Evolutionary conservation across 139 green algal genomes (phyloP).

Genomic region (Chlorella sp.): DNA sequence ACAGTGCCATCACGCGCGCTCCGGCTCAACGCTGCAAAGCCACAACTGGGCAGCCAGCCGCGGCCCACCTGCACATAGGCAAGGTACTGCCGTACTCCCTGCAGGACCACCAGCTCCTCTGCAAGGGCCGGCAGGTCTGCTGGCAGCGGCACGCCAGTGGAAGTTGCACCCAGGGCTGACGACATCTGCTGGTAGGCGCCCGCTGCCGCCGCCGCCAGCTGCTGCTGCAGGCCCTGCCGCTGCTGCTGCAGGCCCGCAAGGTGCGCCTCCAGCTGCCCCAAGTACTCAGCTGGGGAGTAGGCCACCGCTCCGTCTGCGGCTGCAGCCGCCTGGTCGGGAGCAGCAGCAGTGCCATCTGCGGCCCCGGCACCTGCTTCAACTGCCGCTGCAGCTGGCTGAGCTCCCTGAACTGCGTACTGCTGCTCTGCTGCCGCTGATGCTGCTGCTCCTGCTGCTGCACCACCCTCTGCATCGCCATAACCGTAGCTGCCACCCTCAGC

Average conservation of each 20-base stretch:
- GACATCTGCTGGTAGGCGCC: conserved; percentile 9
- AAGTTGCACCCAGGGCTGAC: neutral
- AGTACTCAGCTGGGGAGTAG: neutral
- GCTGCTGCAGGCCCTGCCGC: conserved; percentile 6
- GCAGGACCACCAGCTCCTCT: conserved; percentile 58
- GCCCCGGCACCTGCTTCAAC: neutral
- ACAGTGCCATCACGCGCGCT: too few species aligned
- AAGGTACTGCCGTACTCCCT: conserved; percentile 33
- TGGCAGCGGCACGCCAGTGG: conserved; percentile 36
- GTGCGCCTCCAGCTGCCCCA: conserved; percentile 26
- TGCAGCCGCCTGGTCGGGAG: neutral
- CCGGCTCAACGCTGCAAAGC: too few species aligned
- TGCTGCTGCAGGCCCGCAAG: conserved; percentile 8
- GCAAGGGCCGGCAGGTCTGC: conserved; percentile 40
- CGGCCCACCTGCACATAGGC: conserved; percentile 3
- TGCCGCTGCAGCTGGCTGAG: too few species aligned
- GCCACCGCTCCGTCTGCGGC: neutral
- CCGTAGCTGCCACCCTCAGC: neutral
- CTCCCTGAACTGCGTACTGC: neutral
- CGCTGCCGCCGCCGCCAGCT: conserved; percentile 35
- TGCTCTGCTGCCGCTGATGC: neutral
- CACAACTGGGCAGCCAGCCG: too few species aligned
- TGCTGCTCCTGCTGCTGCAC: neutral
- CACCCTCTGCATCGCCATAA: neutral
- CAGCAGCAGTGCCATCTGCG: neutral